Evolutionary conservation across 139 green algal genomes (phyloP), one percentile per base, ranked within the genome.

Genomic region (Nannochloris sp.): DNA sequence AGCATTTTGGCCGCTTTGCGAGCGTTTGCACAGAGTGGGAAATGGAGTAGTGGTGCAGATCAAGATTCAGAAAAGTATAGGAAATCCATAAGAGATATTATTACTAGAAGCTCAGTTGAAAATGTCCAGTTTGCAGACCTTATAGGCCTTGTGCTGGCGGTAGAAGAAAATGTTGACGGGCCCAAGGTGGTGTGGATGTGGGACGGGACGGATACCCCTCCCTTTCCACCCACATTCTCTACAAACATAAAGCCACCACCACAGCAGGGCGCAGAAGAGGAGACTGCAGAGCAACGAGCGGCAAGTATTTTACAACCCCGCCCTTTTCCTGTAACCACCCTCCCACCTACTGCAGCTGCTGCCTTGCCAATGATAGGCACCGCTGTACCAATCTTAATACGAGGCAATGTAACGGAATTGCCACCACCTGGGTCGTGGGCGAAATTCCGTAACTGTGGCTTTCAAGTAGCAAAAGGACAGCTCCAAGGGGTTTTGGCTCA

Each of bases 381-480:
- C 15, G 38, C 55, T 2, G 36, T 82, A 38, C 75, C 75, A 6
- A 25, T 82, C 27, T 33, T 81, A 13, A 34, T 80, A 27, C 54
- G 35, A 9, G 31, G 30, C 46, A 15, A 31, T 13, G 13, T 13
- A 25, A 31, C 31, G 8, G 32, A 48, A 34, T 29, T 14, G 10
- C 74, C 53, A 2, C 2, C 15, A 2, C 51, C 48, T 29, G 72
- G 72, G 36, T 30, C n/a, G 14, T 81, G 72, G 72, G 53, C 81
- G 4, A 80, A 80, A 42, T 36, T 82, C n/a, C 61, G 72, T 30
- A 82, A 82, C 66, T 33, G 74, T 29, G 54, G 59, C 6, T 59
- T 65, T 3, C 61, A 64, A 14, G 61, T 74, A 24, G 56, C 76
- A 10, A 8, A 54, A 32, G 67, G 73, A 10, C 75, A 81, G 72